A percentile compares a stretch with the other conserved stretches of the same genome.
Conservation (phyloP, 108 stramenopile species). For the Fistulifera pelliculosa region DNA sequence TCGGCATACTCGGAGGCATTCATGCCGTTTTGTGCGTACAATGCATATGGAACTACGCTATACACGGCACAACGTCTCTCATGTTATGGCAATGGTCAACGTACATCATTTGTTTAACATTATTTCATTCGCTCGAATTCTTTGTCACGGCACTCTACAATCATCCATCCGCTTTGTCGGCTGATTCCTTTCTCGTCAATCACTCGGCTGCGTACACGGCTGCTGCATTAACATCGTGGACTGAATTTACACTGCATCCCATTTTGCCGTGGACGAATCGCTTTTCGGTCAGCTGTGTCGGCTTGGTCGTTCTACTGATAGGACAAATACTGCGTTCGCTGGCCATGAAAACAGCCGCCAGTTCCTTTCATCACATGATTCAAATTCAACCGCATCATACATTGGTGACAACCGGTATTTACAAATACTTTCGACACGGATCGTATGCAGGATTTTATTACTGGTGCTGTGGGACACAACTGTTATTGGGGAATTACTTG, state of each 20-base stretch:
- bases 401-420: constrained; percentile 86
- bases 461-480: constrained; percentile 88
- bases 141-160: constrained; percentile 72
- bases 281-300: constrained; percentile 19
- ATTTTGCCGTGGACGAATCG: constrained; percentile 40
- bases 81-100: constrained; percentile 58
- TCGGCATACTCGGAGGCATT: constrained; percentile 40
- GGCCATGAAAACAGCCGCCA: constrained; percentile 89
- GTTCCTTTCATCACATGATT: constrained; percentile 93
- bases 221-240: constrained; percentile 76
- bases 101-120: constrained; percentile 51
- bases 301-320: constrained; percentile 48
- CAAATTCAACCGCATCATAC: constrained; percentile 82
- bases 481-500: constrained; percentile 76
- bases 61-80: constrained; percentile 7
- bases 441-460: constrained; percentile 95
- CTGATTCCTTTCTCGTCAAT: constrained; percentile 88
- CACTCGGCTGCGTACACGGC: constrained; percentile 86
- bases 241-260: constrained; percentile 68
- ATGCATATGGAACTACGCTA: constrained; percentile 1
- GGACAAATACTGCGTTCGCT: constrained; percentile 75
- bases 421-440: constrained; percentile 87
- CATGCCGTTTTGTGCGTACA: constrained; percentile 14
- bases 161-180: constrained; percentile 25
- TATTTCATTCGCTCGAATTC: constrained; percentile 84